Base-by-base conservation (phyloP, 164 flowering plant genomes). In the Macadamia tetraphylla region DNA sequence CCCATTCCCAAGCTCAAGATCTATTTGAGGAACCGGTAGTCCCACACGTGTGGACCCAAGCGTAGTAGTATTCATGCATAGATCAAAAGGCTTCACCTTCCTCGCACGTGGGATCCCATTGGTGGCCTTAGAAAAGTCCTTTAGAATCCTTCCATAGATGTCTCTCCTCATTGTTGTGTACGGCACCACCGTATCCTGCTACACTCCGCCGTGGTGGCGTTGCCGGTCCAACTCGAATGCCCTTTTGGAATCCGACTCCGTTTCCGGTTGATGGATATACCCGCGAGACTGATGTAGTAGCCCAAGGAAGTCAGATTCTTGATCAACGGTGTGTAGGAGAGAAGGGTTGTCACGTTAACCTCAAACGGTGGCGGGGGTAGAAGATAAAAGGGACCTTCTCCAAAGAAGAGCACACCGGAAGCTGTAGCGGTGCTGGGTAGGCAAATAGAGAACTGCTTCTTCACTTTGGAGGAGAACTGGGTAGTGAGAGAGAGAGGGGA, bases 141-240 rank as follows among this genome's bases (percentile, higher is more conserved):
- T 5, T 0, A 35, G 1, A 35, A 35, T 0, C 5, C 5, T 35
- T 5, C 0, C 40, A 35, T 35, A 35, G 0, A 80, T 58, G 62
- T 73, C 71, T 40, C 69, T 73, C 35, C 70, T 73, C 1, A 82
- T 59, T 17, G 70, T 71, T 6, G 82, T 78, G 77, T 83, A 81
- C 61, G 79, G 84, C 5, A 66, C 73, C 10, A 67, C 48, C 0
- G 84, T 78, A 67, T 81, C 78, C 9, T 80, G 79, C 73, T 76
- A 78, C 44, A 73, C 77, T 0, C 76, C 79, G 12, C 80, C 80
- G 23, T 64, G 64, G 40, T 23, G 23, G 52, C 74, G 74, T 3
- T 53, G 44, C 0, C 68, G 40, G 61, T 71, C 77, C 44, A 71
- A 62, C 32, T 29, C 58, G 23, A 77, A 66, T 31, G 70, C 30